Evolutionary conservation across 1,284 basidiomycete species (phyloP).

Genomic region (Malassezia psittaci): DNA sequence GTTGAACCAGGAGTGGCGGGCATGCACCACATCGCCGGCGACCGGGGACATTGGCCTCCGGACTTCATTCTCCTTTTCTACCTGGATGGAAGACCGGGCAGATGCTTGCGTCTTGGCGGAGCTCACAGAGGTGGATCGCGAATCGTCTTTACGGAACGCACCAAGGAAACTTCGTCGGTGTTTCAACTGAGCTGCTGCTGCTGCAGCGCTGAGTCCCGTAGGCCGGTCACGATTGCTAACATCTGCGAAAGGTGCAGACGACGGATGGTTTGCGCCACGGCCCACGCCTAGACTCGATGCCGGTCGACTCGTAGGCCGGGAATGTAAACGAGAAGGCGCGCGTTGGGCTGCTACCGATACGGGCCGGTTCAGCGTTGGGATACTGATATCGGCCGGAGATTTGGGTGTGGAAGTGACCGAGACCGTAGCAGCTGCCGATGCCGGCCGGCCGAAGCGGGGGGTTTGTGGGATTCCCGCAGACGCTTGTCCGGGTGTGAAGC

Average conservation of each 20-base stretch:
- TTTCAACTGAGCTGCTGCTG: neutral
- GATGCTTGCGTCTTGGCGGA: neutral
- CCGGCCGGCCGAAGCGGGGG: neutral
- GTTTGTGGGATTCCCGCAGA: too few species aligned
- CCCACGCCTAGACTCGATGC: neutral
- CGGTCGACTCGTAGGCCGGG: neutral
- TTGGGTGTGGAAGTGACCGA: too few species aligned
- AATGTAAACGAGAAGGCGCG: too few species aligned
- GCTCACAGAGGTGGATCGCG: too few species aligned
- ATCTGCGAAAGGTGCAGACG: neutral
- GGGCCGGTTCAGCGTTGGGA: too few species aligned
- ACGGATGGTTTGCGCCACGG: neutral
- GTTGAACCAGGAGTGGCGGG: conserved; percentile 72
- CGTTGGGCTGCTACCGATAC: too few species aligned
- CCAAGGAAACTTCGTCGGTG: conserved; percentile 5
- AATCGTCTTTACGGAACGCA: neutral
- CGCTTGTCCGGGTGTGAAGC: too few species aligned
- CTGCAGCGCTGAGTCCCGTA: neutral
- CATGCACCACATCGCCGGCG: conserved; percentile 14
- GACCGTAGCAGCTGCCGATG: neutral
- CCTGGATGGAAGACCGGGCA: neutral
- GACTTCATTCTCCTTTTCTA: neutral
- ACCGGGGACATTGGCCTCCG: neutral
- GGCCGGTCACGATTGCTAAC: neutral
- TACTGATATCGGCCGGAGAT: too few species aligned